Percentiles rank a stretch among this genome's conserved stretches.
phyloP scores from a whole-genome alignment of 257 asterid species.

The Osmanthus fragrans region DNA sequence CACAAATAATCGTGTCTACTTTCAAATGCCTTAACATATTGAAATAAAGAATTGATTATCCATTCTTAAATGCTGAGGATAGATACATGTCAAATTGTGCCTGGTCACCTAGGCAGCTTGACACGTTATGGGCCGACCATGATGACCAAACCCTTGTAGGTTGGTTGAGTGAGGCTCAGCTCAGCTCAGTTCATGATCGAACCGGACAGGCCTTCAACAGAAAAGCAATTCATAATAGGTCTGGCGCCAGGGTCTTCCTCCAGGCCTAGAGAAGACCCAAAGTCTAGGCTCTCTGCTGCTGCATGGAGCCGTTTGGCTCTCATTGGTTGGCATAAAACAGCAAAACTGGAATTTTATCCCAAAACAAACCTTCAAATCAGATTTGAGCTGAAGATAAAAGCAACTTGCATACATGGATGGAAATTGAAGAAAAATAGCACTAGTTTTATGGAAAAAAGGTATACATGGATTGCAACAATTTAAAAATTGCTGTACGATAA shows the following conservation, averaged over 20 bases:
- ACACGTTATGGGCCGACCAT: neutral
- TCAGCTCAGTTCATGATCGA: too few relatives aligned
- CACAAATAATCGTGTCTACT: neutral
- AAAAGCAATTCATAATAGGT: too few relatives aligned
- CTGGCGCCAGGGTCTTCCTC: too few relatives aligned
- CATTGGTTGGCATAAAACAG: neutral
- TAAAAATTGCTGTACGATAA: constrained; percentile 20
- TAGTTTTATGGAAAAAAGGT: neutral
- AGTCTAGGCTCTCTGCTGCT: neutral
- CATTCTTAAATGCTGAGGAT: neutral
- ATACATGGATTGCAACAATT: constrained; percentile 11
- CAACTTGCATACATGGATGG: neutral
- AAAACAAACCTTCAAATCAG: neutral
- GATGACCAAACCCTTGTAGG: neutral
- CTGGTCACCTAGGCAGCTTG: neutral
- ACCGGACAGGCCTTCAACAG: too few relatives aligned
- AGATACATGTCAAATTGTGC: neutral
- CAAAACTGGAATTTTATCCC: neutral
- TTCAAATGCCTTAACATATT: neutral
- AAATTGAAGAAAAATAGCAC: constrained; percentile 1
- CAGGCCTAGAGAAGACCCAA: neutral
- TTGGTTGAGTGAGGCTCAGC: too few relatives aligned
- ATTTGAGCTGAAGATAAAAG: neutral
- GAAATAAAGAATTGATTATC: neutral
- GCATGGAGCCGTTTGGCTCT: neutral